These are phyloP conservation scores for Auricularia sp. DNA, from an alignment of 768 basidiomycete species.

Conservation along the genomic window DNA sequence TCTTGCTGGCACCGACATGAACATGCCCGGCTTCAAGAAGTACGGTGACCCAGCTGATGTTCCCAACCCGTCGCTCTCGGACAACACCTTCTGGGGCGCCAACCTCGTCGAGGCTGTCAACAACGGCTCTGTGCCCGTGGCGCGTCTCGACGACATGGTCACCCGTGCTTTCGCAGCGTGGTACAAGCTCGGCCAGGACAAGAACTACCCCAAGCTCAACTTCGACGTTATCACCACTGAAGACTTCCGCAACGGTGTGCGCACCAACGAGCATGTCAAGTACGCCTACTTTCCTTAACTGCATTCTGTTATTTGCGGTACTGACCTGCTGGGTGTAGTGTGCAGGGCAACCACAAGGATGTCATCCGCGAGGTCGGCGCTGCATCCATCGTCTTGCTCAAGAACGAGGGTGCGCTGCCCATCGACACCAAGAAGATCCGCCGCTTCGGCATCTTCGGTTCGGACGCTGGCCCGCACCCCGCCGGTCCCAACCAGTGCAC, in stretches of 20 bases:
- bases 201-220: slow-evolving; percentile 23
- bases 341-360: slow-evolving; percentile 56
- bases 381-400: slow-evolving; percentile 64
- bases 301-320: background rate
- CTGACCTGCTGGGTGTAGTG: slow-evolving; percentile 15
- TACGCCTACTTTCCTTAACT: background rate
- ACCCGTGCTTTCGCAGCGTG: slow-evolving; percentile 23
- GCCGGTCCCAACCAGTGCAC: slow-evolving; percentile 62
- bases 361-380: slow-evolving; percentile 65
- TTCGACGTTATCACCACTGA: slow-evolving; percentile 20
- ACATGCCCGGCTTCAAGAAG: slow-evolving; percentile 53
- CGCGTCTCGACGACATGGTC: slow-evolving; percentile 70
- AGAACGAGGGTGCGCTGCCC: slow-evolving; percentile 51
- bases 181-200: slow-evolving; percentile 23
- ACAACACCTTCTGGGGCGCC: slow-evolving; percentile 25
- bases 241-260: slow-evolving; percentile 8
- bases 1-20: slow-evolving; percentile 45
- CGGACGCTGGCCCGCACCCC: slow-evolving; percentile 47
- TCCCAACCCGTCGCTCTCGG: slow-evolving; percentile 1
- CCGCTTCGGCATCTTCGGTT: slow-evolving; percentile 33
- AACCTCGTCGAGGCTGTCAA: slow-evolving; percentile 30
- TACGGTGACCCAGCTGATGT: slow-evolving; percentile 30
- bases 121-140: slow-evolving; percentile 58
- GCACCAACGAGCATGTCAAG: slow-evolving; percentile 49
- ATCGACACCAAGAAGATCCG: slow-evolving; percentile 19